Evolutionary conservation across 352 stramenopile species (phyloP), one percentile per base, ranked within the genome.

Genomic region (Saprolegnia diclina): DNA sequence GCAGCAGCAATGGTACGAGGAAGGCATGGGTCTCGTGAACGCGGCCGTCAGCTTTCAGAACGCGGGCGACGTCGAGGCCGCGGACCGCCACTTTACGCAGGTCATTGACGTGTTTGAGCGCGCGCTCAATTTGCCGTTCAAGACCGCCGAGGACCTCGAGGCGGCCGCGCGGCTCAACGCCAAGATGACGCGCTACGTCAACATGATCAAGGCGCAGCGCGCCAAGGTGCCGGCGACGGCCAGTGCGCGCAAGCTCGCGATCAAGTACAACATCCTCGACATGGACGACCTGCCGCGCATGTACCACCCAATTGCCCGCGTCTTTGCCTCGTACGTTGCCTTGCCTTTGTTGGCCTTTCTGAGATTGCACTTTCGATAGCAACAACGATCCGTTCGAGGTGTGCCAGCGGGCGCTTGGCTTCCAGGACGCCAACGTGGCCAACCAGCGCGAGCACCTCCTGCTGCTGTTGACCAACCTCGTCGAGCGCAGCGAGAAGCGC

Each of bases 371-470:
- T 53, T 65, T n/a, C n/a, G 52, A 37, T 55, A n/a, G 55, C 29
- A 29, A 16, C 54, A 67, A 59, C 57, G 63, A 69, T 66, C 32
- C 38, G 32, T 69, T 69, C 5, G 63, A 59, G 54, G 10, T 3
- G 10, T 22, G 65, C 19, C 45, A 69, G 54, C 26, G 54, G 1
- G 38, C 38, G 19, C 37, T 66, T 1, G 63, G 63, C 48, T 69
- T 69, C 22, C 63, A 69, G 22, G 37, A 59, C 24, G 21, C 18
- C 21, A 69, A 65, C 44, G 63, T 65, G n/a, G 48, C 48, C 40
- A 69, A 69, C 26, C 63, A 69, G 38, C 37, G 55, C n/a, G 63
- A 69, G 44, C 63, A 69, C 32, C 52, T 59, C 2, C 7, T 59
- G 32, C 32, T 59, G 13, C 52, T 59, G 1, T 22, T 59, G 13